Conservation (phyloP, 108 stramenopile species). For the Parietichytrium sp. region DNA sequence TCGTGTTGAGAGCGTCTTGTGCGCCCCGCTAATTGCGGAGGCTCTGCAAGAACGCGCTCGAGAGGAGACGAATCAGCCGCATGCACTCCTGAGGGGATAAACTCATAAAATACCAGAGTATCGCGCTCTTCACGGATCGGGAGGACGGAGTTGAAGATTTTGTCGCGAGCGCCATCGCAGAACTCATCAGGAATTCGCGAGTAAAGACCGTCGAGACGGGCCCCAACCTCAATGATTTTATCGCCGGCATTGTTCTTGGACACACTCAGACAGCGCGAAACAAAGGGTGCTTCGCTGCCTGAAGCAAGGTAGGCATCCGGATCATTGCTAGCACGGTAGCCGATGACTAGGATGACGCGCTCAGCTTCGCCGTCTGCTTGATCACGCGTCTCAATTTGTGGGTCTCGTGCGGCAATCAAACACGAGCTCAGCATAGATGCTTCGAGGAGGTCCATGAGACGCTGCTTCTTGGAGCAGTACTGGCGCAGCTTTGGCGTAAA, state of each 20-base stretch:
- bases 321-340: not conserved
- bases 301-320: not conserved
- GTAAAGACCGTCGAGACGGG: constrained; percentile 29
- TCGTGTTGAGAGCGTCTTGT: not conserved
- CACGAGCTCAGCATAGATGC: not conserved
- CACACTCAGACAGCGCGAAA: constrained; percentile 19
- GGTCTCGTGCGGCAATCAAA: constrained; percentile 1
- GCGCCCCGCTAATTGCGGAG: not conserved
- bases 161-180: constrained; percentile 7
- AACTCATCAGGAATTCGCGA: constrained; percentile 28
- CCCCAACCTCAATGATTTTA: not conserved
- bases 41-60: constrained; percentile 28
- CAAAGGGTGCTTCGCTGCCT: not conserved
- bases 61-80: constrained; percentile 22
- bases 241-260: not conserved
- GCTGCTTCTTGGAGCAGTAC: constrained; percentile 36
- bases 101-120: constrained; percentile 22
- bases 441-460: not conserved
- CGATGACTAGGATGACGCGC: constrained; percentile 27
- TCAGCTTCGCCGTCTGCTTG: constrained; percentile 27
- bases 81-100: not conserved
- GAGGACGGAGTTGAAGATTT: constrained; percentile 29
- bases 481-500: constrained; percentile 25
- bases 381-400: not conserved
- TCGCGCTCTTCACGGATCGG: constrained; percentile 36